These are phyloP conservation scores for Penicillium oxalicum DNA, from an alignment of 2,329 filamentous ascomycete genomes.

Conservation along the genomic window DNA sequence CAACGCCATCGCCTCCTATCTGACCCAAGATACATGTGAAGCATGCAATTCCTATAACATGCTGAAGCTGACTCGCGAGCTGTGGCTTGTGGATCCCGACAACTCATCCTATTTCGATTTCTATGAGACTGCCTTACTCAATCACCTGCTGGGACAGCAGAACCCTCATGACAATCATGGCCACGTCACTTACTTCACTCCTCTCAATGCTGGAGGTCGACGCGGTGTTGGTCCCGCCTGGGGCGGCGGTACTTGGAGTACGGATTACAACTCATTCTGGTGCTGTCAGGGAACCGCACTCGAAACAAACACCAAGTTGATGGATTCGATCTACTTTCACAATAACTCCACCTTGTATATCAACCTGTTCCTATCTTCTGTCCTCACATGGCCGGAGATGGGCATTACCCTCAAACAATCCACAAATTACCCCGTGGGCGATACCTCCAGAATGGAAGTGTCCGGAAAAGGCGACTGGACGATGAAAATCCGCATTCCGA, in stretches of 20 bases:
- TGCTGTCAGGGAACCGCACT: conserved; percentile 50
- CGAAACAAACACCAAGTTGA: conserved; percentile 51
- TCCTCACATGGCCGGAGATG: conserved; percentile 41
- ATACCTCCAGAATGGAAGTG: conserved; percentile 34
- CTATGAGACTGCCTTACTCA: conserved; percentile 48
- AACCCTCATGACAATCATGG: conserved; percentile 43
- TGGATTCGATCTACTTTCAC: conserved; percentile 49
- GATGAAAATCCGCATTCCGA: conserved; percentile 44
- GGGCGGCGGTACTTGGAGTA: conserved; percentile 52
- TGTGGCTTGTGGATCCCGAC: conserved; percentile 43
- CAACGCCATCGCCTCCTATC: conserved; percentile 43
- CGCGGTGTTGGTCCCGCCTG: conserved; percentile 49
- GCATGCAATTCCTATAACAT: conserved; percentile 54
- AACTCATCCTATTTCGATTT: conserved; percentile 47
- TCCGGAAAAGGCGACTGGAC: conserved; percentile 29
- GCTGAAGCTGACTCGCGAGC: conserved; percentile 50
- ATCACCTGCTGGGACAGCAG: conserved; percentile 49
- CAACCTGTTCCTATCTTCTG: conserved; percentile 47
- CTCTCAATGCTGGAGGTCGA: conserved; percentile 44
- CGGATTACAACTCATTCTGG: conserved; percentile 50
- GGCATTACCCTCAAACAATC: conserved; percentile 40
- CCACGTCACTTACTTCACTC: conserved; percentile 50
- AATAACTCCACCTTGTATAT: conserved; percentile 42
- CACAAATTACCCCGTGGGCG: conserved; percentile 40
- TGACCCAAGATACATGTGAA: conserved; percentile 46